These are phyloP conservation scores for Monosporascus sp. DNA, from an alignment of 2,329 filamentous ascomycete species.

Conservation along the genomic window DNA sequence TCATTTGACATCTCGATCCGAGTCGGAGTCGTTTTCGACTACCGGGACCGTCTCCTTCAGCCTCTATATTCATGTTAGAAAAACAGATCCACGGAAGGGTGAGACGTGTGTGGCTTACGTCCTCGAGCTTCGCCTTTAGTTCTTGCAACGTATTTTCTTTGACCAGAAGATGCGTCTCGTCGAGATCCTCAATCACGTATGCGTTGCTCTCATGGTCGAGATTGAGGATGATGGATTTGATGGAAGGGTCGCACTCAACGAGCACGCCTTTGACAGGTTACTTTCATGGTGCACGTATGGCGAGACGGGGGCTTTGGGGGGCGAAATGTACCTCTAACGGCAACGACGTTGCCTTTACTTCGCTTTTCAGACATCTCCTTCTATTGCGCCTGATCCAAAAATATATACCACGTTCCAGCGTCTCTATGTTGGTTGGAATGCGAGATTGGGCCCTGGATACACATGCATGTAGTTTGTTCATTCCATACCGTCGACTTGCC, in stretches of 20 bases:
- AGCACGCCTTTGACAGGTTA: conserved; percentile 52
- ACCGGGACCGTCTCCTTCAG: conserved; percentile 48
- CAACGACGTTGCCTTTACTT: not conserved
- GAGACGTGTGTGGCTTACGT: conserved; percentile 40
- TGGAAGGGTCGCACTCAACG: conserved; percentile 78
- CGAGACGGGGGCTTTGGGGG: not conserved
- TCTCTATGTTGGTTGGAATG: too few relatives aligned
- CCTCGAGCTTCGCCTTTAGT: conserved; percentile 64
- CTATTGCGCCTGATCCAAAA: too few relatives aligned
- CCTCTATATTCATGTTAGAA: conserved; percentile 30
- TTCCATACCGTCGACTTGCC: too few relatives aligned
- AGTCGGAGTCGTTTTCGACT: conserved; percentile 45
- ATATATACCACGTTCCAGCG: too few relatives aligned
- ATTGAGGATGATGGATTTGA: conserved; percentile 78
- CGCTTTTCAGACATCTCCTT: not conserved
- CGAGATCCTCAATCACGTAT: conserved; percentile 74
- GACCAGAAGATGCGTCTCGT: conserved; percentile 70
- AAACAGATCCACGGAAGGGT: not conserved
- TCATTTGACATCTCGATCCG: conserved; percentile 34
- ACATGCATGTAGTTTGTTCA: too few relatives aligned
- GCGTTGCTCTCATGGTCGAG: conserved; percentile 67
- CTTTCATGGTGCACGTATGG: not conserved
- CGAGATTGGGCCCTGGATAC: too few relatives aligned
- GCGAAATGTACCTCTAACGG: not conserved
- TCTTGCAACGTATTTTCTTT: conserved; percentile 67